Conservation (phyloP, 495 filamentous ascomycete species). For the Penicillium alfredii region DNA sequence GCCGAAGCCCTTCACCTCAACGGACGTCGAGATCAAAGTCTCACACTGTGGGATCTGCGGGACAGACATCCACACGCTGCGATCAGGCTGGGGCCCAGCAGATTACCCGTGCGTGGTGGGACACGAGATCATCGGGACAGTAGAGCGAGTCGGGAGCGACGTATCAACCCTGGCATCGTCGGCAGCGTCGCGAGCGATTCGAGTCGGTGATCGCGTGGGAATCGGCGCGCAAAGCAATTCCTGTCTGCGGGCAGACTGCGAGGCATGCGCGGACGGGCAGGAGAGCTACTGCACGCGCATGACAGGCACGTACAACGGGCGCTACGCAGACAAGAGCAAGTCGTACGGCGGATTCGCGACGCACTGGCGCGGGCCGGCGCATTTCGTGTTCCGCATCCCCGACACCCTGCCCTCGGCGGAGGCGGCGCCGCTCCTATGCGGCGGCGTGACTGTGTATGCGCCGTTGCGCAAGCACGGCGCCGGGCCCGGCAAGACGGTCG, state of each 20-base stretch:
- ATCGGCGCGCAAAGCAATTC: slow-evolving; percentile 73
- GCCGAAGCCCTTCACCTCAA: slow-evolving; percentile 73
- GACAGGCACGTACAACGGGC: slow-evolving; percentile 63
- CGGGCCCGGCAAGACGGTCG: slow-evolving; percentile 76
- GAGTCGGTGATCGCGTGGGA: slow-evolving; percentile 77
- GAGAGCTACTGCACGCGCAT: slow-evolving; percentile 65
- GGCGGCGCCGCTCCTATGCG: slow-evolving; percentile 85
- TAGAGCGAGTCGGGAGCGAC: slow-evolving; percentile 56
- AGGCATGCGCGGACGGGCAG: slow-evolving; percentile 55
- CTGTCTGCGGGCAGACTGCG: slow-evolving; percentile 62
- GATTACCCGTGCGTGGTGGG: slow-evolving; percentile 70
- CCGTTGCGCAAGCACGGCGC: slow-evolving; percentile 67
- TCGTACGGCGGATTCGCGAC: slow-evolving; percentile 64
- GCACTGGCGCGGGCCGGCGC: slow-evolving; percentile 62
- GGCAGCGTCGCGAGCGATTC: slow-evolving; percentile 53
- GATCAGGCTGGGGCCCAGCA: slow-evolving; percentile 66
- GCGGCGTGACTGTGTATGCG: slow-evolving; percentile 70
- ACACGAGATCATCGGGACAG: slow-evolving; percentile 80
- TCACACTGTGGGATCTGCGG: slow-evolving; percentile 85
- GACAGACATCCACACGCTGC: slow-evolving; percentile 68
- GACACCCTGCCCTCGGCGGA: slow-evolving; percentile 47
- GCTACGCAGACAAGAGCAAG: slow-evolving; percentile 56
- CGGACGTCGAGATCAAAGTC: slow-evolving; percentile 58
- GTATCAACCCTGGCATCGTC: slow-evolving; percentile 26
- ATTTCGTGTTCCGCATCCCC: slow-evolving; percentile 78